Percentiles rank a stretch among this genome's conserved stretches.
Evolutionary conservation across 192 early-diverging fungal genomes (phyloP).

Genomic region (Coemansia sp.): DNA sequence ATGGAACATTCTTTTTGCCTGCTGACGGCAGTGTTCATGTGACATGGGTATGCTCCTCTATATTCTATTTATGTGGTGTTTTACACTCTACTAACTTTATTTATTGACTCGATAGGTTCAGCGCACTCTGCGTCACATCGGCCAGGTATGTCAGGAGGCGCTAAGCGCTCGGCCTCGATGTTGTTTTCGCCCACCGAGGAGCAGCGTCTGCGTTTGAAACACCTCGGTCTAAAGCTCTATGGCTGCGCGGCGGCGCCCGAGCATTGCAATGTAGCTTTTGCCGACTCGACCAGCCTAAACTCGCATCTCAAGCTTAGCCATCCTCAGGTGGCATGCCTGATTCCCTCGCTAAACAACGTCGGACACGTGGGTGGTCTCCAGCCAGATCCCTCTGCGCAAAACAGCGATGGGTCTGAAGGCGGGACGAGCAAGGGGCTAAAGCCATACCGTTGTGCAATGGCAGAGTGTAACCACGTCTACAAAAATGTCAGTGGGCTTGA

Average conservation of each 20-base stretch:
- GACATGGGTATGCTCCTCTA: not conserved
- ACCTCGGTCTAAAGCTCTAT: conserved; percentile 51
- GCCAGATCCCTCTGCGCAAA: not conserved
- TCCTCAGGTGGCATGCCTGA: conserved; percentile 28
- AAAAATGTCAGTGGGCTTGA: conserved; percentile 86
- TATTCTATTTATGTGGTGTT: not conserved
- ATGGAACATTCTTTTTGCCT: not conserved
- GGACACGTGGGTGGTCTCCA: not conserved
- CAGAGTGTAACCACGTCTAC: conserved; percentile 70
- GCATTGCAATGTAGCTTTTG: conserved; percentile 43
- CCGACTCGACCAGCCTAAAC: conserved; percentile 43
- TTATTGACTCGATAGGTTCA: conserved; percentile 4
- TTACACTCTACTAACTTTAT: not conserved
- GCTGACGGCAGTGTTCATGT: not conserved
- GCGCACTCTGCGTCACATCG: conserved; percentile 6
- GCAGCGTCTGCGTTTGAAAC: conserved; percentile 50
- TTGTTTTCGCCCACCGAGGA: conserved; percentile 56
- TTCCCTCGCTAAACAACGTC: conserved; percentile 38
- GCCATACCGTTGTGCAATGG: conserved; percentile 71
- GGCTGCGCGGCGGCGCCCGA: conserved; percentile 52
- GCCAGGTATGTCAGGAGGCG: conserved; percentile 14
- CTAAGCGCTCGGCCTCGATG: conserved; percentile 51
- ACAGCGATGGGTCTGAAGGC: conserved; percentile 1
- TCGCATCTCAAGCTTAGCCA: conserved; percentile 55
- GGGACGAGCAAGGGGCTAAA: conserved; percentile 15